Evolutionary conservation across 225 moss, liverwort and hornwort genomes (phyloP), one percentile per base, ranked within the genome.

Genomic region (Straminergon stramineum): DNA sequence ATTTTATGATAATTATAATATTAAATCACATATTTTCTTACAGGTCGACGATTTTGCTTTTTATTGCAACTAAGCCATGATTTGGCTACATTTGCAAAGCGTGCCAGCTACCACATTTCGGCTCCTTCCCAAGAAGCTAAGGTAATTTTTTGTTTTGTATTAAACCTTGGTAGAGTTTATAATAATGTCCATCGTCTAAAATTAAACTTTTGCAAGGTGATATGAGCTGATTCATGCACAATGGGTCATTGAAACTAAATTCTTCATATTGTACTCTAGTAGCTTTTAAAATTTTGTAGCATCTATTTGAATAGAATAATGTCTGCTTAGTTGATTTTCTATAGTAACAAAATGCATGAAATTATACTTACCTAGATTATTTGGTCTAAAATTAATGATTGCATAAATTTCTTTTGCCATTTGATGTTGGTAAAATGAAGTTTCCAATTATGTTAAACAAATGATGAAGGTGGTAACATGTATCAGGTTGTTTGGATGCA

Each of bases 111-210:
- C 23, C 85, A 90, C 37, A 79, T 93, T 83, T 92, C 93, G 0
- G 82, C 91, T 73, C 94, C 94, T 8, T 94, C 94, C 10, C 84
- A 89, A 6, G 92, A 94, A 88, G 91, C 93, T 12, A 91, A 93
- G 86, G 94, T 94, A 69, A 64, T 7, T 76, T 65, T 61, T 34
- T 17, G 3, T 56, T 60, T 80, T 71, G 1, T 37, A 7, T 7
- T 66, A 30, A 48, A n/a, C 11, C 13, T 65, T 34, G 0, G 5
- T 0, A 81, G 0, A 30, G 11, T 65, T 51, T 51, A 3, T 30
- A 34, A 61, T 13, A 5, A 51, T 24, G 53, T 66, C 14, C 18
- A 66, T 31, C 13, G 67, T 75, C 4, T 56, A 13, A 74, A 82
- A 48, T n/a, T 37, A 4, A 58, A 70, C 5, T 45, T 62, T 71